Base-by-base conservation (phyloP, 2,329 filamentous ascomycete genomes). In the Xylariomycetidae sp. region DNA sequence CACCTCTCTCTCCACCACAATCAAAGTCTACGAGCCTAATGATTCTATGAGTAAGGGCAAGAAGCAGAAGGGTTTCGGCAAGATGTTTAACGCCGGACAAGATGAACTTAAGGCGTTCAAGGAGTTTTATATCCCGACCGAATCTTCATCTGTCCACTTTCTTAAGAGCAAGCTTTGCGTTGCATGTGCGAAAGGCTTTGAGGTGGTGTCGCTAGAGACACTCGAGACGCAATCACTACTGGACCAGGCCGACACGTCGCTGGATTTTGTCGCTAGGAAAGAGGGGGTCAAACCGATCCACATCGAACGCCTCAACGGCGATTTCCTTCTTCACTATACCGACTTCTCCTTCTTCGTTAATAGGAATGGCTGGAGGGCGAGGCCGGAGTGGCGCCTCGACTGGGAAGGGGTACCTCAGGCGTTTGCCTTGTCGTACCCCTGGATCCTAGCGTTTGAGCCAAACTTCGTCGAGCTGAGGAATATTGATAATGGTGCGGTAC, bases 321-420 rank as follows among this genome's bases (percentile, higher is more conserved):
- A 98, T 57, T 98, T 98, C 70, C 63, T 98, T 48, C 80, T 98
- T 44, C 97, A 96, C 63, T 98, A 98, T 66, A 92, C 88, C 4
- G 92, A 98, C 59, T 98, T 96, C 63, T 95, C 88, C 10, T 98
- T 98, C 77, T 98, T 97, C 54, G 92, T 98, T 57, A 97, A 98
- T 63, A 80, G 92, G 52, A 97, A 98, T 59, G 92, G 92, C 23
- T 98, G 92, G 92, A 81, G 92, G 43, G 90, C 90, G 34, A 77
- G 89, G 52, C 88, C 89, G 5, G 92, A 98, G 61, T 98, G 92
- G 92, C 82, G 85, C 51, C 95, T 98, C 55, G 85, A 90, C 44
- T 98, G 92, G 92, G 92, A 98, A 66, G 92, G 92, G 36, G 86
- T 80, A 27, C 92, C 92, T 25, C 84, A 88, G 51, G 83, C 82